Base-by-base conservation (phyloP, 2,329 filamentous ascomycete genomes). In the Colletotrichum brevisporum region DNA sequence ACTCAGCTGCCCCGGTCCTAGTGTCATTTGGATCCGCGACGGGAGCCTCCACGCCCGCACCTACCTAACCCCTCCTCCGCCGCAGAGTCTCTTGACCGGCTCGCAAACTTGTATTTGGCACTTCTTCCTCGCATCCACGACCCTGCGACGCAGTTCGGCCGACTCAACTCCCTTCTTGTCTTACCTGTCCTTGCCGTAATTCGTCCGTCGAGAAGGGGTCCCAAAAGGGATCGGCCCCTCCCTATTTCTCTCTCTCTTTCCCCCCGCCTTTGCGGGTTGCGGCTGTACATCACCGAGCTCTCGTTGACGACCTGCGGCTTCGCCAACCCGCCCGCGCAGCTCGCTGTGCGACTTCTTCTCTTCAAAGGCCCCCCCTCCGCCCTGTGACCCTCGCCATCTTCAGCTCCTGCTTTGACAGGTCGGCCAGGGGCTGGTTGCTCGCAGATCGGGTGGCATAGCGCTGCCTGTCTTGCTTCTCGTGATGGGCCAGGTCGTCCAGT, bases 11-110 rank as follows among this genome's bases (percentile, higher is more conserved):
- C 54, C 54, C 31, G 61, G 53, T 61, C 66, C 61, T 65, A 55
- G 66, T 65, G 66, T 51, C 54, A 65, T 68, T 68, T 65, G 61
- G 61, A 68, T 68, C 54, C 66, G 66, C 66, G 66, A 68, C 66
- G 66, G 66, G 54, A 68, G 66, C 66, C 63, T 57, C 60, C 65
- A 68, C 31, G 65, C 60, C 61, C 50, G 31, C 61, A 41, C 51
- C 51, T 41, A 45, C 47, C 47, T 52, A 36, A 16, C 10, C 36
- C 21, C 43, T 52, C 47, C 31, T 58, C 36, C 53, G 31, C 41
- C 41, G 13, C 41, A 43, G 41, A 43, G 13, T n/a, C 10, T 48
- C 50, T 55, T 53, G 53, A 43, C 65, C 61, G 54, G 61, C 54
- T 59, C 54, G 48, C 43, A 59, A 69, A 65, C 61, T 48, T 59